Evolutionary conservation across 306 rosid species (phyloP).

Genomic region (Castanea crenata): DNA sequence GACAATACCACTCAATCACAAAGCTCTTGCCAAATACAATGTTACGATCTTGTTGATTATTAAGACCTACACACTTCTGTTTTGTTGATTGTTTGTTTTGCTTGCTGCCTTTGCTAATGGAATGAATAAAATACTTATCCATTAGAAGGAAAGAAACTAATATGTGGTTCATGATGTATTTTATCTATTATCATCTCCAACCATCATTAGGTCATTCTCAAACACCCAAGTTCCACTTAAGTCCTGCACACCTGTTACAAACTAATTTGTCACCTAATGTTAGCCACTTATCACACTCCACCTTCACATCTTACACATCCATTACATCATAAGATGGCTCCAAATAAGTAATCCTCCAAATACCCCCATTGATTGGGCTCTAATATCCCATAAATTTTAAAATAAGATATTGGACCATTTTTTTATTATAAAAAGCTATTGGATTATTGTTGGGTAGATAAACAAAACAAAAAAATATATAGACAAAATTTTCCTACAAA

Average conservation of each 20-base stretch:
- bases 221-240: neutral
- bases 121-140: no score
- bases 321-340: slow-evolving; percentile 16
- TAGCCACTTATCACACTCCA: slow-evolving; percentile 23
- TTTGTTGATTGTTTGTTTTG: neutral
- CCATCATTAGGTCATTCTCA: neutral
- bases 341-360: neutral
- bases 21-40: no score
- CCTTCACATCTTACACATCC: slow-evolving; percentile 11
- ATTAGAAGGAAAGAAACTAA: no score
- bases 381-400: neutral
- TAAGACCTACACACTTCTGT: neutral
- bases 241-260: slow-evolving; percentile 9
- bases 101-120: neutral
- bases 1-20: no score
- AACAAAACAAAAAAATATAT: no score
- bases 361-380: neutral
- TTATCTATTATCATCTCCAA: neutral
- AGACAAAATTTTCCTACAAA: no score
- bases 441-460: no score
- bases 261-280: slow-evolving; percentile 8
- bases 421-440: no score
- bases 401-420: neutral
- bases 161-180: neutral
- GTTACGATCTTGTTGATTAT: no score